Evolutionary conservation across 306 rosid genomes (phyloP), one percentile per base, ranked within the genome.

Genomic region (Quercus rubra): DNA sequence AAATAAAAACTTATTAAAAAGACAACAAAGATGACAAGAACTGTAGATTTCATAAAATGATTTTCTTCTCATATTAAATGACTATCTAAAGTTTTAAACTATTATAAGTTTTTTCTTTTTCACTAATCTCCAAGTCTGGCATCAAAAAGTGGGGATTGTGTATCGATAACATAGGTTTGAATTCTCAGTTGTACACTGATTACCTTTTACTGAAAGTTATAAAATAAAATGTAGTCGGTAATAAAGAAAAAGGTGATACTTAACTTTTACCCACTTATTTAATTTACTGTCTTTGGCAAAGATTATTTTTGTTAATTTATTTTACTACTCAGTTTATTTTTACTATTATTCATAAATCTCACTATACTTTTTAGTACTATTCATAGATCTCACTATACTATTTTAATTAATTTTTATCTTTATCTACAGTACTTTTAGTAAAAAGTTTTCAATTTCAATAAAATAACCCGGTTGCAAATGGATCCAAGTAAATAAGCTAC

Each of bases 381-480:
- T 31, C 5, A 31, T 31, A 0, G 1, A 4, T 31, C 5, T 4
- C 5, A 33, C 0, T 1, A 0, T 33, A 33, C 0, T 5, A 5
- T 33, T 33, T 33, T 1, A 33, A 1, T 1, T 33, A 33, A 33
- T 0, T 33, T 33, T 33, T 33, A 5, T 0, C 0, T 5, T 5
- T 33, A 5, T 33, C 0, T 33, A 33, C 7, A 0, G 0, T 33
- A 5, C 0, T 33, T 33, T 5, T 0, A 33, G 0, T 1, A 33
- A 5, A 33, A 5, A 5, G 0, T 1, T 33, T 33, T 33, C 0
- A 33, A 1, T 33, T 33, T 5, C 0, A 33, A 1, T 33, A 33
- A 33, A 33, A 33, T 33, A 33, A 33, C 0, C 0, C 0, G 0
- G 5, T 33, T 0, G 0, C 1, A 33, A 33, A 33, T 33, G 0